Conservation (phyloP, 106 monocot genomes). For the Gastrodia elata region DNA sequence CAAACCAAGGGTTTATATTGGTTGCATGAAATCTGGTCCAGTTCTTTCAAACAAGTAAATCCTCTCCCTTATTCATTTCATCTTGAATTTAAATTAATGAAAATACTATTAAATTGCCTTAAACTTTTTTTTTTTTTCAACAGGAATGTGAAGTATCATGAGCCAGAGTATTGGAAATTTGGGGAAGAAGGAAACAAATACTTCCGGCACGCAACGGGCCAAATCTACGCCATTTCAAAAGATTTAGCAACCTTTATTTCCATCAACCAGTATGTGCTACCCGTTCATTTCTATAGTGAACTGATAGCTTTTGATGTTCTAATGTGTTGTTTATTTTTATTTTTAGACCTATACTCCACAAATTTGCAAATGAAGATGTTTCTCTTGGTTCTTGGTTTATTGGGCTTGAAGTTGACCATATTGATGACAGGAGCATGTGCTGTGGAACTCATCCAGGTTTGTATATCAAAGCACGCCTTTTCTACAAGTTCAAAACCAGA, state of each 20-base stretch:
- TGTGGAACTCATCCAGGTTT: slow-evolving; percentile 77
- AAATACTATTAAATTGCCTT: not conserved
- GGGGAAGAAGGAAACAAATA: slow-evolving; percentile 97
- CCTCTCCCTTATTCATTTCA: not conserved
- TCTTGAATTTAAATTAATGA: not conserved
- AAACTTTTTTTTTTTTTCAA: not conserved
- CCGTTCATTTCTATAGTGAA: not conserved
- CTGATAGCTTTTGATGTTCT: not conserved
- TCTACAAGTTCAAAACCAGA: not conserved
- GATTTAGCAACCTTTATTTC: slow-evolving; percentile 93
- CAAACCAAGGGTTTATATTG: slow-evolving; percentile 80
- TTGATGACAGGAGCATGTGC: slow-evolving; percentile 70
- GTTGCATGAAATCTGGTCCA: slow-evolving; percentile 97
- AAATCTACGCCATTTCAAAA: slow-evolving; percentile 90
- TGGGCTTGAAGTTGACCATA: slow-evolving; percentile 77
- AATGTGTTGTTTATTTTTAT: not conserved
- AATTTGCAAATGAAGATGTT: slow-evolving; percentile 82
- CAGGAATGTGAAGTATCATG: slow-evolving; percentile 92
- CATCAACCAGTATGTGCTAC: slow-evolving; percentile 61
- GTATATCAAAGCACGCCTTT: not conserved
- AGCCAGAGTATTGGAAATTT: slow-evolving; percentile 95
- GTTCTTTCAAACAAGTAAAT: slow-evolving; percentile 82
- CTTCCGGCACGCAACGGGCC: slow-evolving; percentile 96
- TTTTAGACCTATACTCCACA: slow-evolving; percentile 72
- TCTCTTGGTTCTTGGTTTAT: slow-evolving; percentile 82